These are phyloP conservation scores for Ambrosia artemisiifolia DNA, from an alignment of 129 eudicot genomes.

Conservation along the genomic window DNA sequence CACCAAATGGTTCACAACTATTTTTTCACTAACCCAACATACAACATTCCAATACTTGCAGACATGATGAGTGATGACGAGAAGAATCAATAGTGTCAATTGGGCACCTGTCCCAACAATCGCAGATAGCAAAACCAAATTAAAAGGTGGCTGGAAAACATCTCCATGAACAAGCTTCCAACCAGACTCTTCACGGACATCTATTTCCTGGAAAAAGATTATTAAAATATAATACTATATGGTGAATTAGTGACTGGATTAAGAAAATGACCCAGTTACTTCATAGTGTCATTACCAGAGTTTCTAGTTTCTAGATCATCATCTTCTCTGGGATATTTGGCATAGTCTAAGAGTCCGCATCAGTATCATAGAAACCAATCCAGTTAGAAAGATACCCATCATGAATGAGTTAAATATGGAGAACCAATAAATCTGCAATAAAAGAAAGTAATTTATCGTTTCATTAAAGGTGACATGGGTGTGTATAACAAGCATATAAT, in stretches of 20 bases:
- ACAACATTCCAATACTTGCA: slow-evolving; percentile 85
- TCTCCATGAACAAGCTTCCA: too few relatives aligned
- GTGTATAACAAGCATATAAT: too few relatives aligned
- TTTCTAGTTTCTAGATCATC: slow-evolving; percentile 82
- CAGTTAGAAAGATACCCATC: slow-evolving; percentile 94
- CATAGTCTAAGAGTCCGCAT: slow-evolving; percentile 90
- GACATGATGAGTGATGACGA: slow-evolving; percentile 79
- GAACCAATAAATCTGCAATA: slow-evolving; percentile 95
- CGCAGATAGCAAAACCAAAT: slow-evolving; percentile 77
- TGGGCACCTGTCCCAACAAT: slow-evolving; percentile 95
- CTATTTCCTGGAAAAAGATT: too few relatives aligned
- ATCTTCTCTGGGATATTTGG: slow-evolving; percentile 91
- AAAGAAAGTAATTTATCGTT: neutral
- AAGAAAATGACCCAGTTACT: too few relatives aligned
- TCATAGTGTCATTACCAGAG: slow-evolving; percentile 50
- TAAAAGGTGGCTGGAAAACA: slow-evolving; percentile 81
- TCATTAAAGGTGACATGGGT: too few relatives aligned
- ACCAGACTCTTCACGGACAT: too few relatives aligned
- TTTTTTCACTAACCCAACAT: slow-evolving; percentile 67
- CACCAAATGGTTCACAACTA: neutral
- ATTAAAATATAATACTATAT: too few relatives aligned
- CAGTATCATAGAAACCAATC: slow-evolving; percentile 80
- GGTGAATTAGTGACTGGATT: too few relatives aligned
- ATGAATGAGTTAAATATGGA: slow-evolving; percentile 87
- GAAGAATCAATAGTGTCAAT: slow-evolving; percentile 71